Conservation (phyloP, 768 basidiomycete species). For the Tylopilus intermedius region DNA sequence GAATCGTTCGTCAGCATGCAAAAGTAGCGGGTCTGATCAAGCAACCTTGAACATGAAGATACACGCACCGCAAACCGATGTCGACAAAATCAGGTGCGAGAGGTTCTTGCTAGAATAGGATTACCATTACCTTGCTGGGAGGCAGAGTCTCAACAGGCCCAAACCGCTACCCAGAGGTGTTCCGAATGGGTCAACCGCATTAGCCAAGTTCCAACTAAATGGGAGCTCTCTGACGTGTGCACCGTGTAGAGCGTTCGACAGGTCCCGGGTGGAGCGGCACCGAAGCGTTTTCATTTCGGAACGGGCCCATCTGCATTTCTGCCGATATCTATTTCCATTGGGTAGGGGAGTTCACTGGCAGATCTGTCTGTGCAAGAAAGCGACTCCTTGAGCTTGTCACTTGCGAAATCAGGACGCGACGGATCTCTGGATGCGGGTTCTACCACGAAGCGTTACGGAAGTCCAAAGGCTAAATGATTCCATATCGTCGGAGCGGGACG, state of each 20-base stretch:
- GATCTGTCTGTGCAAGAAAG: constrained; percentile 2
- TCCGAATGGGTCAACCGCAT: neutral
- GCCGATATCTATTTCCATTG: neutral
- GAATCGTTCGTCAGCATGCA: neutral
- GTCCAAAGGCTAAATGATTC: neutral
- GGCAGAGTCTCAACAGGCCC: too few species aligned
- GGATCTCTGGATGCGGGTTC: neutral
- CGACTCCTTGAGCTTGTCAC: neutral
- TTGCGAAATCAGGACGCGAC: neutral
- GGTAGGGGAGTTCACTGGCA: neutral
- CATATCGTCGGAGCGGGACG: neutral
- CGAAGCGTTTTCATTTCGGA: constrained; percentile 17
- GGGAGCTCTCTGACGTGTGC: neutral
- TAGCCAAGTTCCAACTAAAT: neutral
- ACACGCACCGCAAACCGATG: neutral
- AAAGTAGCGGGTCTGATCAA: neutral
- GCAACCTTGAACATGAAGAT: neutral
- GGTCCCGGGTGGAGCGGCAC: neutral
- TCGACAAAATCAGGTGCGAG: neutral
- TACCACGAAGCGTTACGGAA: neutral
- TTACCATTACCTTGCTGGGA: too few species aligned
- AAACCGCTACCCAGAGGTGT: neutral
- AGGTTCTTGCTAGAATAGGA: too few species aligned
- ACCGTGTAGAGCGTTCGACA: neutral
- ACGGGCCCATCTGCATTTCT: neutral